Evolutionary conservation across 306 rosid species (phyloP), one percentile per base, ranked within the genome.

Genomic region (Abrus pulchellus): DNA sequence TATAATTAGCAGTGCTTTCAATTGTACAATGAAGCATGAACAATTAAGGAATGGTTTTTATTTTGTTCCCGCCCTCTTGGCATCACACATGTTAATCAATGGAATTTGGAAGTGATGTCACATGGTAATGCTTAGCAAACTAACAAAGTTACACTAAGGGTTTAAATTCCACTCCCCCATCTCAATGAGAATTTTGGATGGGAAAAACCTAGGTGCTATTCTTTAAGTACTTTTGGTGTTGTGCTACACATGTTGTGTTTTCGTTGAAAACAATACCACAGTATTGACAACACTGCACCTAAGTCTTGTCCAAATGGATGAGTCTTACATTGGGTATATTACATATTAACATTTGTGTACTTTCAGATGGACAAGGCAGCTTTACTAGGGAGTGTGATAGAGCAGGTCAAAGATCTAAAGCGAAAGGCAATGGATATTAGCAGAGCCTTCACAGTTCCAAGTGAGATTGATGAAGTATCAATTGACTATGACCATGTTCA

Each of bases 351-450:
- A 55, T 78, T 14, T 66, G 12, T 83, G 57, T 59, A 68, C 20
- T 64, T 85, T 80, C 83, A 96, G 98, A 93, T 96, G 99, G 98
- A 96, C 90, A 96, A 93, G 72, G 99, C 99, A 67, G 97, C 99
- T 52, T 84, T 96, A 40, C 76, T 96, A 56, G 98, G 99, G 64
- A 92, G 97, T 33, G 99, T 88, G 80, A 93, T 96, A 49, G 97
- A 96, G 7, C 93, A 89, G 6, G 98, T 96, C 9, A 96, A 93
- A 66, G 98, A 96, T 61, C 97, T 96, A 33, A 96, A 92, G 86
- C 11, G 91, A 89, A 93, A 89, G 85, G 98, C 99, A 32, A 83
- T 56, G 86, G 97, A 96, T 73, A 84, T 87, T 1, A 87, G 90
- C 82, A 87, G 85, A 72, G 76, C 74, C 79, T 38, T 80, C 33